A percentile compares a stretch with the other conserved stretches of the same genome.
phyloP scores from a whole-genome alignment of 345 rosid species.

The Eucalyptus tenuipes region DNA sequence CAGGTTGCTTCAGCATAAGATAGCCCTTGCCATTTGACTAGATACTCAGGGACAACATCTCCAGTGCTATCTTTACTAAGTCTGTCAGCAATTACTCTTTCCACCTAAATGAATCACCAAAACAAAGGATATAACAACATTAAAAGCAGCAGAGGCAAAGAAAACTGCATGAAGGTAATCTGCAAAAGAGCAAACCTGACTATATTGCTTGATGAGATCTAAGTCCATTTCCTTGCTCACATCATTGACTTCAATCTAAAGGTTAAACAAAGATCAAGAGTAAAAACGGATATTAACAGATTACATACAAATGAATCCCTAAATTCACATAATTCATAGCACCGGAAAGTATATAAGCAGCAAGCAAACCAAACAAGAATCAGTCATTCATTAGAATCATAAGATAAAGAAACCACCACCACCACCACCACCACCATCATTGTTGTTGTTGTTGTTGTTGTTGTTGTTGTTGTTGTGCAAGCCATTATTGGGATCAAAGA shows the following conservation, averaged over 20 bases:
- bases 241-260: slow-evolving; percentile 92
- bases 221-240: slow-evolving; percentile 99
- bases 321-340: background rate
- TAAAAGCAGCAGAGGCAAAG: background rate
- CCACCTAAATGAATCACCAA: slow-evolving; percentile 53
- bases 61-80: slow-evolving; percentile 61
- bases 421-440: background rate
- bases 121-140: background rate
- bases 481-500: background rate
- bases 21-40: slow-evolving; percentile 98
- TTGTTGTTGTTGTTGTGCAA: background rate
- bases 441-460: background rate
- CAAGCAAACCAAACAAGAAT: background rate
- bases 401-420: background rate
- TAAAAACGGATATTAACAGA: background rate
- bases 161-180: background rate
- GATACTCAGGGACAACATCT: slow-evolving; percentile 77
- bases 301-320: background rate
- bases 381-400: background rate
- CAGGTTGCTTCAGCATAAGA: slow-evolving; percentile 99
- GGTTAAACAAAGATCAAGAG: background rate
- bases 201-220: slow-evolving; percentile 92
- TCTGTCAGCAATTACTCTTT: slow-evolving; percentile 82
- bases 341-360: background rate
- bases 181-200: slow-evolving; percentile 47